Percentiles rank a stretch among this genome's conserved stretches.
phyloP scores from a whole-genome alignment of 2,329 filamentous ascomycete species.

The Monosporascus sp. region DNA sequence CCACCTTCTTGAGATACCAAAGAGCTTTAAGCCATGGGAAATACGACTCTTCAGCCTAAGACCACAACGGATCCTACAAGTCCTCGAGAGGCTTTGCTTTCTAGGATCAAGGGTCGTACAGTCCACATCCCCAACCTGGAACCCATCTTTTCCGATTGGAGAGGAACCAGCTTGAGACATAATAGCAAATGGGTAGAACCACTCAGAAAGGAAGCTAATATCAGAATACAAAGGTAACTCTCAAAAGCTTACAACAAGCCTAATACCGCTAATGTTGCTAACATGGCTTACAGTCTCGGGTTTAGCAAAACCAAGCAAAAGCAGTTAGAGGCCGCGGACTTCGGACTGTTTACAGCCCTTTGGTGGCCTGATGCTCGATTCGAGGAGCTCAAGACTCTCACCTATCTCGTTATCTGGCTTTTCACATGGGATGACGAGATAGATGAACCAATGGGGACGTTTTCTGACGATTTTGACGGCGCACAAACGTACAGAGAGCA shows the following conservation, averaged over 20 bases:
- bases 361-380: conserved; percentile 18
- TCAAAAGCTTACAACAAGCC: neutral
- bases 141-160: conserved; percentile 3
- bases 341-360: conserved; percentile 15
- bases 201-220: neutral
- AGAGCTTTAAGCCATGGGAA: neutral
- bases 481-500: conserved; percentile 12
- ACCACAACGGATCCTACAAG: neutral
- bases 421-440: conserved; percentile 22
- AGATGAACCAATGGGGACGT: conserved; percentile 14
- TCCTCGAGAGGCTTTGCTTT: conserved; percentile 1
- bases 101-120: conserved; percentile 1
- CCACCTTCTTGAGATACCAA: neutral
- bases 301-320: conserved; percentile 7
- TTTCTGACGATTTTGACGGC: conserved; percentile 7
- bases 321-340: conserved; percentile 14
- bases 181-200: neutral
- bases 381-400: conserved; percentile 11
- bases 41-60: neutral
- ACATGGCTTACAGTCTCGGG: conserved; percentile 1
- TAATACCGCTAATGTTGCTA: neutral
- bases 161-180: neutral
- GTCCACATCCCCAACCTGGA: conserved; percentile 4
- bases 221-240: neutral
- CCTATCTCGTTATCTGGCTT: conserved; percentile 18